A percentile compares a stretch with the other conserved stretches of the same genome.
Evolutionary conservation across 1,284 basidiomycete species (phyloP).

Genomic region (Ganoderma multipileum): DNA sequence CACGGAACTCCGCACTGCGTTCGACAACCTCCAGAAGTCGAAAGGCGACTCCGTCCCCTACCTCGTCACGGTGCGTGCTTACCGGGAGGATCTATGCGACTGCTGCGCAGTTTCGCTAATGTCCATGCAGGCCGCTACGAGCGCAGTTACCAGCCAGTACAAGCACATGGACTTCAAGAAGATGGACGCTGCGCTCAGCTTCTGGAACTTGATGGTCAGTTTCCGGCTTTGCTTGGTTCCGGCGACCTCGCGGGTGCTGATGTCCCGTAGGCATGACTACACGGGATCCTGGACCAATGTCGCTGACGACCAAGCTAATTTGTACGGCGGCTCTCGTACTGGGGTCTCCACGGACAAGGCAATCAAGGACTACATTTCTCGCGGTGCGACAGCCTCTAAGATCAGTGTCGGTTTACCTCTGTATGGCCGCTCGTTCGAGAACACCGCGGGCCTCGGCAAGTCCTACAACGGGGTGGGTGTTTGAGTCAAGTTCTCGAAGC

Average conservation of each 20-base stretch:
- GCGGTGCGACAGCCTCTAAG: not conserved
- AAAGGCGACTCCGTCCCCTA: slow-evolving; percentile 71
- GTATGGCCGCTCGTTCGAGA: not conserved
- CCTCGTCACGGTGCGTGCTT: slow-evolving; percentile 53
- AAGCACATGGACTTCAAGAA: slow-evolving; percentile 70
- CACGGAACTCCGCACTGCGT: slow-evolving; percentile 62
- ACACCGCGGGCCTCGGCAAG: not conserved
- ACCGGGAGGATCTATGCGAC: too few species aligned
- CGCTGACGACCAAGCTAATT: slow-evolving; percentile 81
- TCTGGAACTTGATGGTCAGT: slow-evolving; percentile 92
- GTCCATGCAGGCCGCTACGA: slow-evolving; percentile 45
- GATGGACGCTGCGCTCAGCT: slow-evolving; percentile 79
- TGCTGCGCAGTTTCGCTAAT: not conserved
- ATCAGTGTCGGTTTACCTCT: not conserved
- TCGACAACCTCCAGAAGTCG: slow-evolving; percentile 53
- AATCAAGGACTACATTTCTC: slow-evolving; percentile 65
- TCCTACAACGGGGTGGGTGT: slow-evolving; percentile 72
- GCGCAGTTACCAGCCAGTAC: slow-evolving; percentile 76
- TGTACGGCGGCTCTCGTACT: slow-evolving; percentile 71
- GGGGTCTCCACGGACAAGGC: slow-evolving; percentile 77
- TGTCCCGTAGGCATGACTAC: slow-evolving; percentile 71
- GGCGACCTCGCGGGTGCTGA: slow-evolving; percentile 1
- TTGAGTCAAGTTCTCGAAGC: not conserved
- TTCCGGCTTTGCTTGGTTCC: not conserved
- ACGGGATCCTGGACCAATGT: slow-evolving; percentile 72